Base-by-base conservation (phyloP, 176 grass and related monocot species). In the Avena insularis region DNA sequence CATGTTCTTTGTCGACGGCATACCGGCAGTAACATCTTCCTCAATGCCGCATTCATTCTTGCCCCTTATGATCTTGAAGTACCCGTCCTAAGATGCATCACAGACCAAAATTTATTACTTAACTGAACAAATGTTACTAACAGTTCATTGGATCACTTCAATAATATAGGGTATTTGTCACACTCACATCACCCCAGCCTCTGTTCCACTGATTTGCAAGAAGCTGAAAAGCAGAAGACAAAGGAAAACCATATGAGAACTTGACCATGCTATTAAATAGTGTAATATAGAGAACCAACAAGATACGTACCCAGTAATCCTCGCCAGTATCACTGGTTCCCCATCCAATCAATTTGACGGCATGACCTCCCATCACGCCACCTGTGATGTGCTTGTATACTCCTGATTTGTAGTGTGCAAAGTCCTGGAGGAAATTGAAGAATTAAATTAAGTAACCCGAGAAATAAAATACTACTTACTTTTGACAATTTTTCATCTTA, bases 161-260 rank as follows among this genome's bases (percentile, higher is more conserved):
- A 79, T 20, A 81, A 27, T 43, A 73, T 1, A 13, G 3, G 64
- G 51, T 51, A 84, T 77, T 59, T 84, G 29, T 23, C 25, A 59
- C 14, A 94, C 96, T 90, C 92, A 95, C 96, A 81, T 98, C 93
- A 51, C 96, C 96, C 96, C 96, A 98, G 68, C 92, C 90, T 81
- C 86, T 92, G 70, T 98, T 98, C 96, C 96, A 96, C 65, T 95
- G 93, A 61, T 98, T 98, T 68, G 96, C 93, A 77, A 98, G 96
- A 77, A 98, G 90, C 96, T 98, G 92, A 83, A 94, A 50, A 59
- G 38, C n/a, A 58, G 23, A 73, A 63, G 19, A 75, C 4, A 13
- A 43, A 78, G 68, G 8, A 51, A 73, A 84, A 38, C 8, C 0
- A 71, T 23, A 3, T 75, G 75, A 79, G 47, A 50, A 46, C 31